Base-by-base conservation (phyloP, 306 rosid species). In the Quercus variabilis region DNA sequence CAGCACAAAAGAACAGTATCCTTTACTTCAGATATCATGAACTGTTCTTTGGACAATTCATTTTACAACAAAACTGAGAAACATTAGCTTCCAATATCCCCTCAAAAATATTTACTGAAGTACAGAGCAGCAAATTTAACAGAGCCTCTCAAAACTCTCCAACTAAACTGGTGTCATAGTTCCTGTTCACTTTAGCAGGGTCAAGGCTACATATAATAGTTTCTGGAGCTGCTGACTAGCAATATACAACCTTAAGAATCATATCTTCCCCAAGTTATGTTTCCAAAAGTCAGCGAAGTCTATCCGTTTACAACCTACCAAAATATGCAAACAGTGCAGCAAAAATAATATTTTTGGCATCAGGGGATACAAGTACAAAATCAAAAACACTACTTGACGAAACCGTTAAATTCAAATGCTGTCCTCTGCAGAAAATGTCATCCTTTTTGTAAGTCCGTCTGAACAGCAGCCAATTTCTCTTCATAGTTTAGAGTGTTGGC, bases 401-500 rank as follows among this genome's bases (percentile, higher is more conserved):
- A 74, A 72, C 79, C 49, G 35, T 9, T 62, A 55, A 28, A 38
- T 75, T n/a, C 60, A 46, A 25, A 38, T 38, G 30, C 59, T 12
- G 60, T 57, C 70, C 74, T 10, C 54, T 71, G 80, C 78, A 33
- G 55, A 71, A 67, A 69, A 43, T 21, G 28, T 80, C 83, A 79
- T 18, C 72, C 55, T 65, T 69, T 75, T 64, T 74, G 65, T 73
- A 78, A 82, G 56, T 76, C 80, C 41, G 74, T 69, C 82, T 71
- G 74, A 79, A 54, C 72, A 43, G 80, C 78, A 63, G 86, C 88
- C 74, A 87, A 69, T 38, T 85, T 74, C 83, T 92, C 93, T 79
- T 89, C 92, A 19, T 78, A 81, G 77, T 87, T 88, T 60, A 92
- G 83, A 74, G 92, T 89, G 77, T 87, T 84, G 73, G 95, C 97